Base-by-base conservation (phyloP, 345 rosid genomes). In the Citrus glauca region DNA sequence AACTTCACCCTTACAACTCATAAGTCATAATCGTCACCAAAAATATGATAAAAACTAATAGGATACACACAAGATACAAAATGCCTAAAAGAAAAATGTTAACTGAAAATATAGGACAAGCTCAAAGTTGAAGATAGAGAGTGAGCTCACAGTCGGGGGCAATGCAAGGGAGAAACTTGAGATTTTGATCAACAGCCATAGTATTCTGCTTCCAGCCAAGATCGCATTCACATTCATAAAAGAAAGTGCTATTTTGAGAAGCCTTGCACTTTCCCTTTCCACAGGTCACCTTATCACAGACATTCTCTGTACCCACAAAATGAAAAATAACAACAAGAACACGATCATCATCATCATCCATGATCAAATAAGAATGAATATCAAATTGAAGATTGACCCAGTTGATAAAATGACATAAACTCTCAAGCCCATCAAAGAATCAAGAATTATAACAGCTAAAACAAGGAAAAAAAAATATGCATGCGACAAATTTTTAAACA, bases 141-240 rank as follows among this genome's bases (percentile, higher is more conserved):
- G 78, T 32, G 79, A 77, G 24, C 77, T 84, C 79, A 95, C 98
- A 95, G 80, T 93, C 89, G 64, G 98, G 98, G 37, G 83, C 69
- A 79, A 91, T 73, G 88, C 98, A 95, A 64, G 98, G 98, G 74
- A 95, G 98, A 84, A 95, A 91, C 71, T 84, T 87, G 93, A 81
- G 81, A 61, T 76, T 1, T 66, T 60, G 65, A 81, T 82, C 84
- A 6, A 24, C 32, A 16, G 67, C 60, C 28, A 81, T 66, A 64
- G 50, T 56, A 79, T 84, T 77, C 81, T 82, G 93, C 82, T 78
- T 93, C 98, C 98, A 95, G 20, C 98, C 97, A 75, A 82, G 40
- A 0, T 89, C 89, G 81, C 97, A 93, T 32, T 88, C 90, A 80
- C 98, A 95, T 61, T 85, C 87, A 80, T 35, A 67, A 40, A 25